These are phyloP conservation scores for Fragaria ananassa DNA, from an alignment of 306 rosid genomes.

Conservation along the genomic window DNA sequence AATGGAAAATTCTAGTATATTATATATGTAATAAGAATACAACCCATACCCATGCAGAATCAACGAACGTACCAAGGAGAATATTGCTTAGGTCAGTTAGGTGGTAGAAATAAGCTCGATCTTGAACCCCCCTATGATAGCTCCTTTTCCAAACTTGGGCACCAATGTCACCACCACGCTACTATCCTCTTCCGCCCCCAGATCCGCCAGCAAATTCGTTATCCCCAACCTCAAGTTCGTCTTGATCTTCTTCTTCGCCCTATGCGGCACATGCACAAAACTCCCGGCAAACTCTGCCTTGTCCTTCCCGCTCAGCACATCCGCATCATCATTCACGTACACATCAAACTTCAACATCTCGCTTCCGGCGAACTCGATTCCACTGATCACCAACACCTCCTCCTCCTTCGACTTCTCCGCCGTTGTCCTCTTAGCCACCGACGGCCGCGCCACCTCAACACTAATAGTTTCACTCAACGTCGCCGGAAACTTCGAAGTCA, in stretches of 20 bases:
- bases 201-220: conserved; percentile 58
- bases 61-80: no score
- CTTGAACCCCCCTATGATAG: conserved; percentile 36
- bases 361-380: conserved; percentile 44
- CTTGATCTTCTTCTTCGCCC: conserved; percentile 23
- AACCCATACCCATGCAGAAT: no score
- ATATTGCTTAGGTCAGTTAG: background rate
- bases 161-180: conserved; percentile 62
- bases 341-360: conserved; percentile 60
- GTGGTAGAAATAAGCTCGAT: conserved; percentile 28
- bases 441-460: conserved; percentile 48
- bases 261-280: conserved; percentile 69
- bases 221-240: conserved; percentile 50
- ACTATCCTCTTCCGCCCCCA: conserved; percentile 64
- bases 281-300: conserved; percentile 78
- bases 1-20: no score
- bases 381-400: conserved; percentile 40
- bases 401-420: conserved; percentile 33
- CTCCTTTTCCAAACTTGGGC: conserved; percentile 43
- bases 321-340: conserved; percentile 69
- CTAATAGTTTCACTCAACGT: conserved; percentile 38
- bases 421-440: conserved; percentile 32
- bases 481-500: conserved; percentile 28
- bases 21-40: no score
- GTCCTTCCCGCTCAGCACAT: conserved; percentile 21